Conservation (phyloP, 2,329 filamentous ascomycete genomes). For the Ascochyta fabae region DNA sequence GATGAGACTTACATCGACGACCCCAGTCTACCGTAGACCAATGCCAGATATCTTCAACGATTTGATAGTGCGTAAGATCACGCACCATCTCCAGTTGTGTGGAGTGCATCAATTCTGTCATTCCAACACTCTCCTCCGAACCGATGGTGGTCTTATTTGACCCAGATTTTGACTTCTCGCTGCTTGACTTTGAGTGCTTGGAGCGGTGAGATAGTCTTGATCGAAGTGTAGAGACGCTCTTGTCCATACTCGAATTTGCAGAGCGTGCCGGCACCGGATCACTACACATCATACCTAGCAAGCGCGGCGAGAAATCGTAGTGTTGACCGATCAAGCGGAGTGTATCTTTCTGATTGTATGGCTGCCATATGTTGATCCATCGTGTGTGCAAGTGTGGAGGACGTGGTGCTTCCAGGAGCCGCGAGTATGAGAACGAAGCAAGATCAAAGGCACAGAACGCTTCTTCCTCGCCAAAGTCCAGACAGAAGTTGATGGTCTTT, state of each 20-base stretch:
- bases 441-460: slow-evolving; percentile 66
- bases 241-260: slow-evolving; percentile 27
- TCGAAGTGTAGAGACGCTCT: slow-evolving; percentile 41
- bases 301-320: slow-evolving; percentile 72
- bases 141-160: slow-evolving; percentile 27
- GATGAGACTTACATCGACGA: slow-evolving; percentile 59
- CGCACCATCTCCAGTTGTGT: slow-evolving; percentile 45
- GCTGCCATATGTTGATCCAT: slow-evolving; percentile 80
- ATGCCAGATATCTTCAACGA: slow-evolving; percentile 76
- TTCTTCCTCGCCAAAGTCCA: slow-evolving; percentile 66
- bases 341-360: slow-evolving; percentile 63
- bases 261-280: slow-evolving; percentile 53
- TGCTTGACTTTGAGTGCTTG: slow-evolving; percentile 26
- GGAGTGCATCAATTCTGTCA: slow-evolving; percentile 46
- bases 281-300: slow-evolving; percentile 68
- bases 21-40: slow-evolving; percentile 77
- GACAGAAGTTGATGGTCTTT: slow-evolving; percentile 64
- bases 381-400: slow-evolving; percentile 62
- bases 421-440: slow-evolving; percentile 51
- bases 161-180: slow-evolving; percentile 16
- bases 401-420: slow-evolving; percentile 47
- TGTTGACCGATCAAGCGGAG: slow-evolving; percentile 64
- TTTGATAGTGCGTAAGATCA: slow-evolving; percentile 60
- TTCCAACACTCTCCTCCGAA: slow-evolving; percentile 46
- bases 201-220: slow-evolving; percentile 39